Evolutionary conservation across 2,329 filamentous ascomycete genomes (phyloP), one percentile per base, ranked within the genome.

Genomic region (Diaporthe ilicicola): DNA sequence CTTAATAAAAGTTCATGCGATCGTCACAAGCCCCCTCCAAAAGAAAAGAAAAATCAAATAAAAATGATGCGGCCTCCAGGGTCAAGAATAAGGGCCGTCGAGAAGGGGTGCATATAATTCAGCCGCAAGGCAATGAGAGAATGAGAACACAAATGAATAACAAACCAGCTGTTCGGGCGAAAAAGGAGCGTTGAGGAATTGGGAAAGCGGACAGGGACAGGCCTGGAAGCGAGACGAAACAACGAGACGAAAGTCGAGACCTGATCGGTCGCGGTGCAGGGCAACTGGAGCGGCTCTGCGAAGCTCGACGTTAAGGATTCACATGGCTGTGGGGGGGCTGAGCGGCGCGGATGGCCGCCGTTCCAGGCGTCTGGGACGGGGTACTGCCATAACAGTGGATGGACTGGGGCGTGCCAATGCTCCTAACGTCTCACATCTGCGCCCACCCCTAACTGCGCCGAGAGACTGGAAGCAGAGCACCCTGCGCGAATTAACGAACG

Each of bases 361-460:
- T 54, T 46, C 53, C 34, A 46, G 29, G 62, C 37, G 55, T 27
- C 13, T 48, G n/a, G 69, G 5, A 24, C 19, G 32, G 42, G 54
- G 54, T 50, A 53, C 54, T 44, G 37, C 29, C 44, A 68, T 71
- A 71, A 71, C 69, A 71, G 69, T 54, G 69, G 69, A 68, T 68
- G 54, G 17, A 61, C 39, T 22, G 69, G 54, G 62, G 42, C 46
- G 9, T 62, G 69, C 64, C 64, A 68, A 68, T 59, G 42, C 69
- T 61, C 37, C 69, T 34, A 68, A 48, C 53, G 69, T 71, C 69
- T 71, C 69, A 71, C 62, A 51, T 54, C 42, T 19, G 22, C 64
- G 19, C 53, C 44, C 44, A 64, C 59, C 59, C 44, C 56, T 46
- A 48, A 50, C 59, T 24, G 59, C 29, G 59, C 59, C 59, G 59